A percentile compares a stretch with the other conserved stretches of the same genome.
phyloP scores from a whole-genome alignment of 768 basidiomycete genomes.

The Auricularia sp. region DNA sequence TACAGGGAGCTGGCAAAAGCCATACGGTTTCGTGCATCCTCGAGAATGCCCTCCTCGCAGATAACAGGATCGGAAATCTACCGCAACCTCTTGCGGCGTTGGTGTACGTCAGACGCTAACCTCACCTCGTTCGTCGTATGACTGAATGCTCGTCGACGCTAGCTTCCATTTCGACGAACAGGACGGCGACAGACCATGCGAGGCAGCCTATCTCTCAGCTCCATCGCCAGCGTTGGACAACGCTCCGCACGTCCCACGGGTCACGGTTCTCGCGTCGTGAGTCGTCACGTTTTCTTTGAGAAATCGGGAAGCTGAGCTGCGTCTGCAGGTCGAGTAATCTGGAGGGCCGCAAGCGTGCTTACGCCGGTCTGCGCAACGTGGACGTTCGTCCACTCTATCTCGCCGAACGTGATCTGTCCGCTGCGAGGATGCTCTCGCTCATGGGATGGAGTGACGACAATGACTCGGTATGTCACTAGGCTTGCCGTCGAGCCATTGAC shows the following conservation, averaged over 20 bases:
- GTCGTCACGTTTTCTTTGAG: neutral
- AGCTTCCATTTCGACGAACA: conserved; percentile 10
- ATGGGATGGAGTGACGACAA: conserved; percentile 45
- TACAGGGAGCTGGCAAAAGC: conserved; percentile 59
- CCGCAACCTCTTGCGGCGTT: conserved; percentile 50
- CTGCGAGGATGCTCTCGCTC: conserved; percentile 60
- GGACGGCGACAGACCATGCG: conserved; percentile 8
- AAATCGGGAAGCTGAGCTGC: neutral
- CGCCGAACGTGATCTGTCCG: conserved; percentile 52
- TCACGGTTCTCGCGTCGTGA: conserved; percentile 8
- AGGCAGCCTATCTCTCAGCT: conserved; percentile 8
- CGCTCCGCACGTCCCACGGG: neutral
- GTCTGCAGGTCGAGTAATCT: conserved; percentile 8
- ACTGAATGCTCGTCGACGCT: neutral
- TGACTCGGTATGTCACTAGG: neutral
- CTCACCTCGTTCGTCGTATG: neutral
- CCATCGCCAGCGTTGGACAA: neutral
- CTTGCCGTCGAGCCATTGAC: no score
- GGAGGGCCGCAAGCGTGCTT: conserved; percentile 2
- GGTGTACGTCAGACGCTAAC: conserved; percentile 21
- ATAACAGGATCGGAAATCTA: conserved; percentile 39
- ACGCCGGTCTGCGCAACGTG: conserved; percentile 19
- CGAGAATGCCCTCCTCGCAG: conserved; percentile 59
- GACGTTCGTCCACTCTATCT: conserved; percentile 47
- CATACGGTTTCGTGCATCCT: conserved; percentile 61